Evolutionary conservation across 768 basidiomycete species (phyloP).

Genomic region (Hydnum rufescens): DNA sequence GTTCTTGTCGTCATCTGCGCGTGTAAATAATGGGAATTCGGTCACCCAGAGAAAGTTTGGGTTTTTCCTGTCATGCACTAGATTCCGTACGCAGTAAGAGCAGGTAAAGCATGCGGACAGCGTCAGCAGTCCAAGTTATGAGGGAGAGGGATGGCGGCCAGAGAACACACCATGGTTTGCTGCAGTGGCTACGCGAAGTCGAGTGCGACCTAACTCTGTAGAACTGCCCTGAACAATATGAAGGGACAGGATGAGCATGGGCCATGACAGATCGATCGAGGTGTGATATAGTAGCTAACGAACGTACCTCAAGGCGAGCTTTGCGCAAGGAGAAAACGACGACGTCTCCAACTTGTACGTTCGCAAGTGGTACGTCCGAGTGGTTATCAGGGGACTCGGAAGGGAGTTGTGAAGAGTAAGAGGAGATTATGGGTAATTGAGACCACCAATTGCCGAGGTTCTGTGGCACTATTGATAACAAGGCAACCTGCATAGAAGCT

Average conservation of each 20-base stretch:
- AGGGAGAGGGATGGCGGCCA: slow-evolving; percentile 9
- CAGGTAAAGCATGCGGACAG: neutral
- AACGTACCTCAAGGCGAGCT: neutral
- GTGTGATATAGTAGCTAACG: too few relatives aligned
- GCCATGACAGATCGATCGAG: neutral
- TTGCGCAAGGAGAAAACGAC: neutral
- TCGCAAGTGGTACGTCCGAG: too few relatives aligned
- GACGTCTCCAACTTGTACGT: neutral
- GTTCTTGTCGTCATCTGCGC: slow-evolving; percentile 72
- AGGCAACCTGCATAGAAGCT: too few relatives aligned
- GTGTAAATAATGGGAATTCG: slow-evolving; percentile 85
- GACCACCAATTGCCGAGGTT: too few relatives aligned
- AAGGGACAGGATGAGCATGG: neutral
- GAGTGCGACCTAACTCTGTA: slow-evolving; percentile 54
- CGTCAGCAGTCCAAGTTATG: neutral
- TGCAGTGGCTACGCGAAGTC: slow-evolving; percentile 39
- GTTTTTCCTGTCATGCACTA: slow-evolving; percentile 26
- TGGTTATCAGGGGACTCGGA: too few relatives aligned
- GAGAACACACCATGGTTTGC: slow-evolving; percentile 33
- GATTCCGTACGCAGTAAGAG: too few relatives aligned
- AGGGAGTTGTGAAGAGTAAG: too few relatives aligned
- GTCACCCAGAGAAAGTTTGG: slow-evolving; percentile 91
- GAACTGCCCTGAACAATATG: slow-evolving; percentile 62
- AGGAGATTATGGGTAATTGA: too few relatives aligned
- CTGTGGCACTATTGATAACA: too few relatives aligned